Evolutionary conservation across 2,329 filamentous ascomycete species (phyloP), one percentile per base, ranked within the genome.

Genomic region (Epichloe brachyelytri): DNA sequence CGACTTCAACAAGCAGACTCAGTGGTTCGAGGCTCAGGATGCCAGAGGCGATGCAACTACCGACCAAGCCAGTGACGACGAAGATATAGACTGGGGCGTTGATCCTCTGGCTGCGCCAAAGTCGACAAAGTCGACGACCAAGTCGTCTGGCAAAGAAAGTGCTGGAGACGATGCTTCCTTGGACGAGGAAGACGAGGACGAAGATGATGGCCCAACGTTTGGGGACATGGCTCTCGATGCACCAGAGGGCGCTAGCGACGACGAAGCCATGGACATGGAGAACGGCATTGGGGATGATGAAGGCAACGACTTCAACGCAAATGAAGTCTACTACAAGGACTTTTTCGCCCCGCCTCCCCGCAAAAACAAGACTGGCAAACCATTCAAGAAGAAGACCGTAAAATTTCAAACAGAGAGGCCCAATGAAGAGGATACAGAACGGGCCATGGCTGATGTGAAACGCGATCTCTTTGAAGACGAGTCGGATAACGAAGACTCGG

Each of bases 1-100:
- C 61, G 83, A 94, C 53, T 98, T 98, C 77, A 98, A 98, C 74
- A 88, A 85, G 64, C 87, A 94, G 63, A 88, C 89, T 2, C 88
- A 95, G 61, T 85, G 85, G 63, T 82, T 96, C 46, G 93, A 98
- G 67, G 82, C 87, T 56, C 85, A 89, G 65, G 91, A 97, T 65
- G 78, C 79, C 30, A 77, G 79, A 56, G 88, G 85, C 30, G 87
- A 91, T 57, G 80, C 80, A 38, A 83, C 85, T 59, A 84, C 85
- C 51, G 86, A 85, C 55, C 77, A 75, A 49, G 86, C 78, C 54
- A 88, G 83, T 65, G 88, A 95, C 49, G 88, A 94, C 46, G 88
- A 94, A 57, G 84, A 89, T 15, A 71, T 97, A 51, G 85, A 97
- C 65, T 98, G 89, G 88, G 82, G 86, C 59, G 77, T 79, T 2